These are phyloP conservation scores for Metrosideros polymorpha DNA, from an alignment of 441 rosid genomes.

Conservation along the genomic window DNA sequence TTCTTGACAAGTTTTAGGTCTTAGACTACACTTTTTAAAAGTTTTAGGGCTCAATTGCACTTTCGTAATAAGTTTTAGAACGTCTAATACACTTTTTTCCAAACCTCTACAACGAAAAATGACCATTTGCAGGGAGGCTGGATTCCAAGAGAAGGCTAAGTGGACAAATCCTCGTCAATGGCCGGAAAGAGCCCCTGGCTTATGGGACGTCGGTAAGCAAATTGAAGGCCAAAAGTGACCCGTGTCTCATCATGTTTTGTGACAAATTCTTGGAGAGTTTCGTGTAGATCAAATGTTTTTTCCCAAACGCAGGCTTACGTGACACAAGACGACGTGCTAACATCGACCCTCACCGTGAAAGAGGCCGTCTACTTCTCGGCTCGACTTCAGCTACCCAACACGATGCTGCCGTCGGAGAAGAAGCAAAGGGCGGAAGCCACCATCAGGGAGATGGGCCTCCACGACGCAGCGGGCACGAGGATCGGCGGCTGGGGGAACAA, in stretches of 20 bases:
- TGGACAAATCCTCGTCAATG: conserved; percentile 6
- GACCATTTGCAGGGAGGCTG: neutral
- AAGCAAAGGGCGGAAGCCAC: neutral
- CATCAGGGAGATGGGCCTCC: neutral
- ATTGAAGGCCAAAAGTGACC: neutral
- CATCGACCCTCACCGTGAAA: neutral
- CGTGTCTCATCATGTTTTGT: neutral
- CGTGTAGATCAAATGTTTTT: neutral
- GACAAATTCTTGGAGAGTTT: neutral
- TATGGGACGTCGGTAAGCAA: conserved; percentile 9
- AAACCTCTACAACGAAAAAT: too few relatives aligned
- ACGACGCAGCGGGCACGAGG: neutral
- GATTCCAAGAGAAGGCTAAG: conserved; percentile 1
- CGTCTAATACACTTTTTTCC: too few relatives aligned
- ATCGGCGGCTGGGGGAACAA: neutral
- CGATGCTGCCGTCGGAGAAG: neutral
- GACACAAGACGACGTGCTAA: neutral
- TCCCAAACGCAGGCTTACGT: neutral
- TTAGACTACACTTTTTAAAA: too few relatives aligned
- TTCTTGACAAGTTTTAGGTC: too few relatives aligned
- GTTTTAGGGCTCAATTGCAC: too few relatives aligned
- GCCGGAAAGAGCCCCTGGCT: conserved; percentile 4
- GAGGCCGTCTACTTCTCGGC: neutral
- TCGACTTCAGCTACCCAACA: neutral
- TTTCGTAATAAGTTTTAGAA: too few relatives aligned